These are phyloP conservation scores for Candida alai DNA, from an alignment of 805 yeast genomes.

Conservation along the genomic window DNA sequence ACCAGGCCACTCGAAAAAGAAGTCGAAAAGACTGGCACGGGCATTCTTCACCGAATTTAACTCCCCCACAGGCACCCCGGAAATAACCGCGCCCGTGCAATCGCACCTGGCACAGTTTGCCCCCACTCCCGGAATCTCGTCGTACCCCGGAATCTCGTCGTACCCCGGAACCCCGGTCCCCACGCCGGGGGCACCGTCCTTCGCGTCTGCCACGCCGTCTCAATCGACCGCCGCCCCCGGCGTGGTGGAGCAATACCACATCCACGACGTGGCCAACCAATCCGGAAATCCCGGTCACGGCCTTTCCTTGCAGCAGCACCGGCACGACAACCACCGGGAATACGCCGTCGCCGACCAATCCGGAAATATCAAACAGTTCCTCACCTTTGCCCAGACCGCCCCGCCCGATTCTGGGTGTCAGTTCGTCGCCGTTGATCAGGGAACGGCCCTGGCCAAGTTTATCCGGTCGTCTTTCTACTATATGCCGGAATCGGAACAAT, in stretches of 20 bases:
- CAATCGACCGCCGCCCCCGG: slow-evolving; percentile 3
- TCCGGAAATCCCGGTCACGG: slow-evolving; percentile 1
- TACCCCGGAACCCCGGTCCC: no score
- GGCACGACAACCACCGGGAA: slow-evolving; percentile 22
- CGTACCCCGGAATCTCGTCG: no score
- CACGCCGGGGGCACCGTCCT: background rate
- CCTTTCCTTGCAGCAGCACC: slow-evolving; percentile 10
- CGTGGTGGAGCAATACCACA: slow-evolving; percentile 6
- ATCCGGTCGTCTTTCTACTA: slow-evolving; percentile 77
- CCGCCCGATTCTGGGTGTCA: slow-evolving; percentile 84
- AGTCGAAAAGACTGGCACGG: slow-evolving; percentile 28
- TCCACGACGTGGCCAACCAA: slow-evolving; percentile 9
- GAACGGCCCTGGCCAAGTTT: slow-evolving; percentile 76
- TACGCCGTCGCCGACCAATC: slow-evolving; percentile 24
- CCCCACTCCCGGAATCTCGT: no score
- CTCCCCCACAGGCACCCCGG: slow-evolving; percentile 6
- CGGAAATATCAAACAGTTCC: slow-evolving; percentile 45
- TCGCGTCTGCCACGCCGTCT: slow-evolving; percentile 1
- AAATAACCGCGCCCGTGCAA: no score
- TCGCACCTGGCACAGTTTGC: no score
- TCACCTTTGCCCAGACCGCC: slow-evolving; percentile 69
- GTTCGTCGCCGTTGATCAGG: slow-evolving; percentile 72
- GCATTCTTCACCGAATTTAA: slow-evolving; percentile 27
- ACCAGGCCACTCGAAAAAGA: slow-evolving; percentile 9
- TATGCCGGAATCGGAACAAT: slow-evolving; percentile 69